Percentiles rank a stretch among this genome's conserved stretches.
These are phyloP conservation scores for Sicyos baderoa DNA, from an alignment of 306 rosid species.

Conservation along the genomic window DNA sequence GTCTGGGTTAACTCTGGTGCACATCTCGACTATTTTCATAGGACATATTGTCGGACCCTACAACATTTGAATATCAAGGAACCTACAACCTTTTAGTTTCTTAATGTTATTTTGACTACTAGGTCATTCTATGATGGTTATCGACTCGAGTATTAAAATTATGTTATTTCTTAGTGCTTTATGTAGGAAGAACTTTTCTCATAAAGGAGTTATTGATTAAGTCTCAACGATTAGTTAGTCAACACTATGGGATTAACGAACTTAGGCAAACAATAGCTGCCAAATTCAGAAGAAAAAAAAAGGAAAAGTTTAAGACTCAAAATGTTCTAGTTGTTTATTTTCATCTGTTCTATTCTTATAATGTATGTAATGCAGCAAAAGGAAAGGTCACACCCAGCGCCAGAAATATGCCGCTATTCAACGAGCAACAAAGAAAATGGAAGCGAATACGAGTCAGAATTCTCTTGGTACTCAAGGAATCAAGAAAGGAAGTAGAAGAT, in stretches of 20 bases:
- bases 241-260: neutral
- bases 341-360: neutral
- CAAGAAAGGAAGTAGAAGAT: slow-evolving; percentile 47
- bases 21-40: too few relatives aligned
- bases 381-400: slow-evolving; percentile 42
- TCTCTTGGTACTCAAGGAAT: slow-evolving; percentile 32
- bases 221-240: neutral
- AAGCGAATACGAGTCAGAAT: slow-evolving; percentile 35
- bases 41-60: too few relatives aligned
- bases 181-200: neutral
- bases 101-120: too few relatives aligned
- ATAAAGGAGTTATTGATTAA: neutral
- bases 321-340: slow-evolving; percentile 3
- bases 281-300: neutral
- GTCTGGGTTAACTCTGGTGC: too few relatives aligned
- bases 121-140: too few relatives aligned
- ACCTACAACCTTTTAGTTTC: too few relatives aligned
- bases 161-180: neutral
- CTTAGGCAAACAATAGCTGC: neutral
- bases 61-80: too few relatives aligned
- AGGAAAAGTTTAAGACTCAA: neutral
- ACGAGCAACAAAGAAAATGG: slow-evolving; percentile 64
- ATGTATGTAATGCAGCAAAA: slow-evolving; percentile 34
- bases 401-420: slow-evolving; percentile 61
- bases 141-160: neutral